Conservation (phyloP, 1,284 basidiomycete genomes). For the Cryptococcus wingfieldii region DNA sequence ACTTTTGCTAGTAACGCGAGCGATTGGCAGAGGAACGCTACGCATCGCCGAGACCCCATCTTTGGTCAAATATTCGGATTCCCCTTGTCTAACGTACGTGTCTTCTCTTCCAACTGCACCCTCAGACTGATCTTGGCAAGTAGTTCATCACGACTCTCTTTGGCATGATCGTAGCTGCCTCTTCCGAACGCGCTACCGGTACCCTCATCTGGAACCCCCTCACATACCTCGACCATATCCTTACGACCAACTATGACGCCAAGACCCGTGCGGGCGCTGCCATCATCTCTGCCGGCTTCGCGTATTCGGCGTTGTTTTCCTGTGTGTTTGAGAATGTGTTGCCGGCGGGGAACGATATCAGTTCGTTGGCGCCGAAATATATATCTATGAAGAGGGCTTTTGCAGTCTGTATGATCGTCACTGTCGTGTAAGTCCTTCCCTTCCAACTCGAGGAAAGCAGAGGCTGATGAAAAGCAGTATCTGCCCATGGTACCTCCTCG, state of each 20-base stretch:
- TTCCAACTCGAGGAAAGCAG: slow-evolving; percentile 1
- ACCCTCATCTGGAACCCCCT: slow-evolving; percentile 72
- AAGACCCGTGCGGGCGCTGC: slow-evolving; percentile 62
- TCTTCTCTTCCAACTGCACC: slow-evolving; percentile 34
- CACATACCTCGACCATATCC: slow-evolving; percentile 63
- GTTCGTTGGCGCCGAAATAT: slow-evolving; percentile 59
- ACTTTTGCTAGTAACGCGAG: slow-evolving; percentile 63
- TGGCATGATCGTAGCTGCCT: slow-evolving; percentile 74
- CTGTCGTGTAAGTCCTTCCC: slow-evolving; percentile 16
- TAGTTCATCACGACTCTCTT: slow-evolving; percentile 65
- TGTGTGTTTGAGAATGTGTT: slow-evolving; percentile 34
- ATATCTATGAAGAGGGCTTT: slow-evolving; percentile 78
- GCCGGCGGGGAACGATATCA: slow-evolving; percentile 28
- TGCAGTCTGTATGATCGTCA: slow-evolving; percentile 56
- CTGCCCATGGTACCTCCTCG: slow-evolving; percentile 70
- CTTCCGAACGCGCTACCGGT: slow-evolving; percentile 66
- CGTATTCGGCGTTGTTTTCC: slow-evolving; percentile 33
- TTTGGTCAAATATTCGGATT: slow-evolving; percentile 31
- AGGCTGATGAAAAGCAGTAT: slow-evolving; percentile 8
- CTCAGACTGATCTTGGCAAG: slow-evolving; percentile 52
- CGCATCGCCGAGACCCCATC: slow-evolving; percentile 54
- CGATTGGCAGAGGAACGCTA: slow-evolving; percentile 64
- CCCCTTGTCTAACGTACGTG: slow-evolving; percentile 41
- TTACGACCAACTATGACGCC: slow-evolving; percentile 61
- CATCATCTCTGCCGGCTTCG: slow-evolving; percentile 62